phyloP scores from a whole-genome alignment of 768 basidiomycete genomes.

The Sistotremastrum niveocremeum region DNA sequence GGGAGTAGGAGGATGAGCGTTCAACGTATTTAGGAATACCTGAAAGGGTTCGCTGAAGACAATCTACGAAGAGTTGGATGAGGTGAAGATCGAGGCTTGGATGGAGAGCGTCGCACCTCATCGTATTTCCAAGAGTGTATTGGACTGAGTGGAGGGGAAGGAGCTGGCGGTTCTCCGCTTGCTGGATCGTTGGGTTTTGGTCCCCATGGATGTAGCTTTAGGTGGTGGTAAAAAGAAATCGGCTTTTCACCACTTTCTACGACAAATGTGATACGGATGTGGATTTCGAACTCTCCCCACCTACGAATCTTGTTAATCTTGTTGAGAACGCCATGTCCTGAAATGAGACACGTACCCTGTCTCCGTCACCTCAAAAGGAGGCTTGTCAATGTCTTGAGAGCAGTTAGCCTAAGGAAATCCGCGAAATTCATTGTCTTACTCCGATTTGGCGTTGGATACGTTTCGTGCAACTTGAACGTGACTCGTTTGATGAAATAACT shows the following conservation, averaged over 20 bases:
- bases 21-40: slow-evolving; percentile 70
- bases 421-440: slow-evolving; percentile 37
- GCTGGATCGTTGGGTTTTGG: slow-evolving; percentile 22
- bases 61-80: slow-evolving; percentile 21
- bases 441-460: slow-evolving; percentile 80
- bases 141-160: slow-evolving; percentile 55
- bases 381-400: slow-evolving; percentile 68
- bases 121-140: slow-evolving; percentile 99
- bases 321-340: not conserved
- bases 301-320: slow-evolving; percentile 20
- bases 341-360: slow-evolving; percentile 50
- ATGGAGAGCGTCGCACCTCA: slow-evolving; percentile 25
- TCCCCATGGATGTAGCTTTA: slow-evolving; percentile 86
- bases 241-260: slow-evolving; percentile 86
- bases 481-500: slow-evolving; percentile 91
- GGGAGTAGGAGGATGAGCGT: slow-evolving; percentile 69
- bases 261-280: slow-evolving; percentile 82
- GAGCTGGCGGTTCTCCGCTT: slow-evolving; percentile 46
- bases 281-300: slow-evolving; percentile 98
- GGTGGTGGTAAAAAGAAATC: slow-evolving; percentile 76
- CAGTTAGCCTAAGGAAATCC: not conserved
- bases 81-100: too few relatives aligned
- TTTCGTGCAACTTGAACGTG: slow-evolving; percentile 95
- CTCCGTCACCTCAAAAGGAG: slow-evolving; percentile 91
- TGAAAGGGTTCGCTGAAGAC: slow-evolving; percentile 92